Percentiles rank a stretch among this genome's conserved stretches.
These are phyloP conservation scores for Oryza officinalis DNA, from an alignment of 176 grass and related monocot species.

Conservation along the genomic window DNA sequence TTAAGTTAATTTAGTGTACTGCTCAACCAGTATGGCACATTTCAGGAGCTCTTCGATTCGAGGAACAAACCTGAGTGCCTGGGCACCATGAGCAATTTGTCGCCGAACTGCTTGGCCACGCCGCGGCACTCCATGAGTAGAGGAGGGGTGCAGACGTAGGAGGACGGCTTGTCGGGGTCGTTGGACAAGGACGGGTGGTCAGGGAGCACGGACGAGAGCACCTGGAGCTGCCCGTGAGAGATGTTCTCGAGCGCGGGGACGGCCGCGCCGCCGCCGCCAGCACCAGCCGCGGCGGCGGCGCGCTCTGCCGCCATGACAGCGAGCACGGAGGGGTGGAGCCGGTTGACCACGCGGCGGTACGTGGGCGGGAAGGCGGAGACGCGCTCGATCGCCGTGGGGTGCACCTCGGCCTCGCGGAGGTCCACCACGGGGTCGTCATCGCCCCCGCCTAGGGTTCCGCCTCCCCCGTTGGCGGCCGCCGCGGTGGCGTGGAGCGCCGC, in stretches of 20 bases:
- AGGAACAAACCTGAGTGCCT: conserved; percentile 68
- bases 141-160: conserved; percentile 82
- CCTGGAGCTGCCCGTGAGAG: conserved; percentile 88
- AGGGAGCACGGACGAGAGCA: conserved; percentile 62
- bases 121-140: conserved; percentile 84
- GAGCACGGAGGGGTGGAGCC: conserved; percentile 74
- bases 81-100: conserved; percentile 59
- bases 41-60: background rate
- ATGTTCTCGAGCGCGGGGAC: conserved; percentile 76
- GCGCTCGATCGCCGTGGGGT: conserved; percentile 39
- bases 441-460: conserved; percentile 34
- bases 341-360: conserved; percentile 54
- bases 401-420: conserved; percentile 74
- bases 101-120: conserved; percentile 53
- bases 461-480: conserved; percentile 16
- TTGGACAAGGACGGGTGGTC: conserved; percentile 69
- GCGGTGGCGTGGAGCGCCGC: conserved; percentile 11
- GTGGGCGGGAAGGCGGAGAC: conserved; percentile 70
- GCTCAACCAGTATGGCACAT: background rate
- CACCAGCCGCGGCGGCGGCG: background rate
- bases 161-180: conserved; percentile 69
- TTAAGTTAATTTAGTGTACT: background rate
- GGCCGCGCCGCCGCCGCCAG: background rate
- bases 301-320: conserved; percentile 68
- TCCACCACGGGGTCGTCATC: conserved; percentile 57